Evolutionary conservation across 176 grass and related monocot genomes (phyloP), one percentile per base, ranked within the genome.

Genomic region (Cocos nucifera): DNA sequence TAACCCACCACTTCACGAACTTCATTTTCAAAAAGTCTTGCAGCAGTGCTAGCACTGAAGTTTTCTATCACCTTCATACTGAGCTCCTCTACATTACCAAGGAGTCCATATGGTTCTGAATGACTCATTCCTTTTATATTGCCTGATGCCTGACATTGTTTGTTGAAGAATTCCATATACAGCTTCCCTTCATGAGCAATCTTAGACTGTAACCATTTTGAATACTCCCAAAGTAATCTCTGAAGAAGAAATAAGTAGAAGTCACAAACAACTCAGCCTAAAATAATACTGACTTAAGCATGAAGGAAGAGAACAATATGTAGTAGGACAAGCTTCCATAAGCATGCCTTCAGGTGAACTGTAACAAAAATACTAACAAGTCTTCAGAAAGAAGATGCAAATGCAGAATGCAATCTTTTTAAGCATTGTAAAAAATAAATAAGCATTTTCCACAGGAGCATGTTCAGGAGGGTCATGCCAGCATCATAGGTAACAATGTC

Each of bases 21-120:
- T 85, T 98, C 93, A 64, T 92, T 77, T 74, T 98, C 93, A 71
- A 92, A 89, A 83, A 81, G 73, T 71, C 59, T 89, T 49, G 93
- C 75, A 51, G 81, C 85, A 69, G 84, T 77, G 73, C 76, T 79
- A 62, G 84, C 54, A 67, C 70, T 92, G 58, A 98, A 98, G 67
- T 39, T 62, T 44, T 92, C 67, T 53, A 92, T 35, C 64, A 83
- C 79, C 60, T 81, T 89, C 12, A 68, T 26, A 16, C 70, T 83
- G 48, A 85, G 64, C 62, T 86, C 80, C 56, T 79, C 79, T 15
- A 53, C 65, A 28, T 60, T 67, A 69, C 69, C 65, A 67, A 78
- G 59, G 64, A 81, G 52, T 68, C 51, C 52, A 51, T 64, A 63
- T 72, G 73, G 77, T 75, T 88, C 78, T 53, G 65, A 63, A 3